Conservation (phyloP, 306 rosid genomes). For the Fragaria nilgerrensis region DNA sequence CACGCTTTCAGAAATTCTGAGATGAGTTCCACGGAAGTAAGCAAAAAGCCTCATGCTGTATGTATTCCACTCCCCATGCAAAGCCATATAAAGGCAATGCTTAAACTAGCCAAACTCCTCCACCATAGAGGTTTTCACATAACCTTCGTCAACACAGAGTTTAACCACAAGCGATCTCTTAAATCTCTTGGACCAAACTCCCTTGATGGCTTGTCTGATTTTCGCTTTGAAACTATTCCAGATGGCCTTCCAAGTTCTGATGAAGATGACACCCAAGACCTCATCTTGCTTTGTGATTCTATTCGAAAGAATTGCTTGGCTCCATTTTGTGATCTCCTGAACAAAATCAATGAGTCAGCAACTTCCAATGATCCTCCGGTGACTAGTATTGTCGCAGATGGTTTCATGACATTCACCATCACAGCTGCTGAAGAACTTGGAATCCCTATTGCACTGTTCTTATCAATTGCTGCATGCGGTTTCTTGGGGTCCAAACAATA, state of each 20-base stretch:
- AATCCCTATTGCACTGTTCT: neutral
- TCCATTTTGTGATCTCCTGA: neutral
- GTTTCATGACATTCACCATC: conserved; percentile 11
- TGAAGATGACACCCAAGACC: neutral
- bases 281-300: neutral
- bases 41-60: conserved; percentile 6
- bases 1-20: neutral
- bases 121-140: conserved; percentile 9
- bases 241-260: conserved; percentile 18
- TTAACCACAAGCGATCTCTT: conserved; percentile 3
- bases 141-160: conserved; percentile 15
- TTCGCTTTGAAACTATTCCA: neutral
- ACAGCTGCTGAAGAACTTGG: conserved; percentile 7
- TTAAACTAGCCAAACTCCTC: conserved; percentile 9
- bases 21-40: neutral
- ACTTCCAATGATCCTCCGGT: neutral
- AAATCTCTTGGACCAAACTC: conserved; percentile 10
- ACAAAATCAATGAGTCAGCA: neutral
- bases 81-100: conserved; percentile 17
- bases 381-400: neutral
- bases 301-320: neutral
- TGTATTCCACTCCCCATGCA: conserved; percentile 9
- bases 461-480: neutral
- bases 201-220: conserved; percentile 9
- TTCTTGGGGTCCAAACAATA: conserved; percentile 2